Evolutionary conservation across 306 rosid species (phyloP).

Genomic region (Medicago arabica): DNA sequence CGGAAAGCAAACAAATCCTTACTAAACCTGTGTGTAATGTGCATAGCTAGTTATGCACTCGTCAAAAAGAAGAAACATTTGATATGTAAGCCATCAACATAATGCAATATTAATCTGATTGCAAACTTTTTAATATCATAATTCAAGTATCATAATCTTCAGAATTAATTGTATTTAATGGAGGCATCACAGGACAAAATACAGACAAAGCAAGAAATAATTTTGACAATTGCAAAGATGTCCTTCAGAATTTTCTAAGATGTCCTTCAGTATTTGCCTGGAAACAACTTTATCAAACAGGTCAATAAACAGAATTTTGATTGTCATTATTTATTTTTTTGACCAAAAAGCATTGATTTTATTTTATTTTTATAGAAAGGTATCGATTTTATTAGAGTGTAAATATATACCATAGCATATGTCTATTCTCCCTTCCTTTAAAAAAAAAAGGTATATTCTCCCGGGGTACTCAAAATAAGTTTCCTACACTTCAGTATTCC

Average conservation of each 20-base stretch:
- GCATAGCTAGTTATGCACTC: neutral
- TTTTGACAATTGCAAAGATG: constrained; percentile 9
- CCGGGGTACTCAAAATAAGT: too few relatives aligned
- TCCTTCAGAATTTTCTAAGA: constrained; percentile 41
- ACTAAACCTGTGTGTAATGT: neutral
- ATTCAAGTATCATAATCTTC: neutral
- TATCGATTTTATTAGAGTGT: too few relatives aligned
- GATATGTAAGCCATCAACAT: neutral
- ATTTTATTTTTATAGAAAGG: too few relatives aligned
- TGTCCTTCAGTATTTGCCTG: constrained; percentile 38
- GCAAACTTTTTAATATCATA: neutral
- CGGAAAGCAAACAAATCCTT: neutral
- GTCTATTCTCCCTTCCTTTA: too few relatives aligned
- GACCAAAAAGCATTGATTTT: too few relatives aligned
- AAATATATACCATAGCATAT: too few relatives aligned
- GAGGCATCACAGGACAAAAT: neutral
- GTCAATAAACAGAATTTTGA: constrained; percentile 44
- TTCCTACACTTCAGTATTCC: too few relatives aligned
- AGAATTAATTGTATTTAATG: neutral
- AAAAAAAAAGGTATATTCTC: too few relatives aligned
- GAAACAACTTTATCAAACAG: constrained; percentile 48
- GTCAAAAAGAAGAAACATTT: neutral
- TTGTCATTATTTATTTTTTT: constrained; percentile 26
- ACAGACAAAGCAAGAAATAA: neutral
- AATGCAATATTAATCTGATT: neutral